A percentile compares a stretch with the other conserved stretches of the same genome.
These are phyloP conservation scores for Diatrype stigma DNA, from an alignment of 2,329 filamentous ascomycete genomes.

Conservation along the genomic window DNA sequence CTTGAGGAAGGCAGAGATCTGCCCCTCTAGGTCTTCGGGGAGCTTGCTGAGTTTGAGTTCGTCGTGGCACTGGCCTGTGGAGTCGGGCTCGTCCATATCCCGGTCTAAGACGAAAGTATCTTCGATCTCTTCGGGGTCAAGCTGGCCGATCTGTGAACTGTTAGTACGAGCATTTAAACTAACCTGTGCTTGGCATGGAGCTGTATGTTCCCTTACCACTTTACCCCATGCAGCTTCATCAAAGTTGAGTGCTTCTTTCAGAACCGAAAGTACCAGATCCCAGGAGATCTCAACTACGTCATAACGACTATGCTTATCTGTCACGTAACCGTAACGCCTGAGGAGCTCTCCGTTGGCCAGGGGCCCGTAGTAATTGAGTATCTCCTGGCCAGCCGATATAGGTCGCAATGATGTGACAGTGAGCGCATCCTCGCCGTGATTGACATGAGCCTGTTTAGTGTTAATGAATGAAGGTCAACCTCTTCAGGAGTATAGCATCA, in stretches of 20 bases:
- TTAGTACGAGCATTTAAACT: not conserved
- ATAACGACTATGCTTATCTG: slow-evolving; percentile 68
- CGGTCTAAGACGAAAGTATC: slow-evolving; percentile 69
- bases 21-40: slow-evolving; percentile 48
- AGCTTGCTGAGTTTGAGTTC: slow-evolving; percentile 36
- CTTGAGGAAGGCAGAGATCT: slow-evolving; percentile 48
- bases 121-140: slow-evolving; percentile 66
- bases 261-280: slow-evolving; percentile 47
- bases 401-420: slow-evolving; percentile 67
- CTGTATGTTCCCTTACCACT: slow-evolving; percentile 31
- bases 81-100: slow-evolving; percentile 46
- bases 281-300: slow-evolving; percentile 79
- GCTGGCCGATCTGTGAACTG: slow-evolving; percentile 29
- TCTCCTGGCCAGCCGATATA: slow-evolving; percentile 68
- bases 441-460: slow-evolving; percentile 45
- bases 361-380: slow-evolving; percentile 87
- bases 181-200: no score
- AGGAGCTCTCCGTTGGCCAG: slow-evolving; percentile 79
- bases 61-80: slow-evolving; percentile 40
- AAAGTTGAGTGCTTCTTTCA: slow-evolving; percentile 35
- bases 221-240: slow-evolving; percentile 35
- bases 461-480: slow-evolving; percentile 2
- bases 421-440: slow-evolving; percentile 51
- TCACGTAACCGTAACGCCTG: slow-evolving; percentile 84
- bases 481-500: not conserved